Evolutionary conservation across 2,329 filamentous ascomycete species (phyloP).

Genomic region (Epichloe hybrida): DNA sequence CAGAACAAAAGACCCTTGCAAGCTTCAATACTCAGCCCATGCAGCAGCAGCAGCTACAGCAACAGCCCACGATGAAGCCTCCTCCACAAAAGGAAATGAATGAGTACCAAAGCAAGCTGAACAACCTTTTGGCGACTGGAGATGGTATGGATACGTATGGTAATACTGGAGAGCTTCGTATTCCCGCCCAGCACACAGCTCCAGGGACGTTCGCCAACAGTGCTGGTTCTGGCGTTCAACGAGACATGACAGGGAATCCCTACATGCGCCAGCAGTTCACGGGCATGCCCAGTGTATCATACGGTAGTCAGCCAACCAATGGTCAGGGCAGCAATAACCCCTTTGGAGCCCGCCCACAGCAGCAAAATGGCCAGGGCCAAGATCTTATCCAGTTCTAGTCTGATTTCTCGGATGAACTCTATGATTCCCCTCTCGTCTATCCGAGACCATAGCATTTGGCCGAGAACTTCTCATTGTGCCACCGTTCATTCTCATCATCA

Average conservation of each 20-base stretch:
- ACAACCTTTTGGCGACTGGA: conserved; percentile 70
- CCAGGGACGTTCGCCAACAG: conserved; percentile 96
- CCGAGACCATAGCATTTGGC: not conserved
- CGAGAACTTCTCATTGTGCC: not conserved
- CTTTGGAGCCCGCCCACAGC: conserved; percentile 38
- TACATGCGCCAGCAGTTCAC: conserved; percentile 79
- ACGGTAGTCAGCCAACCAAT: conserved; percentile 40
- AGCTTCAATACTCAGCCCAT: conserved; percentile 37
- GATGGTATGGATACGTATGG: conserved; percentile 96
- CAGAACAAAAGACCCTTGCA: conserved; percentile 69
- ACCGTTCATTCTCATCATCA: not conserved
- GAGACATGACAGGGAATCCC: conserved; percentile 71
- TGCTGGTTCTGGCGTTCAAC: conserved; percentile 65
- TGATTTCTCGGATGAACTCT: not conserved
- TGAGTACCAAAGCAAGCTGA: conserved; percentile 63
- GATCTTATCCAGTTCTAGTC: conserved; percentile 51
- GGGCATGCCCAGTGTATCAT: conserved; percentile 51
- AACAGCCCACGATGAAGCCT: conserved; percentile 17
- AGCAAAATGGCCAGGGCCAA: conserved; percentile 36
- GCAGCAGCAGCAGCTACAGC: conserved; percentile 30
- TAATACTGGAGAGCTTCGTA: conserved; percentile 90
- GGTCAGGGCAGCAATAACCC: conserved; percentile 42
- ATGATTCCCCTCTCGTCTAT: not conserved
- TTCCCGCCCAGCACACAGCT: conserved; percentile 90
- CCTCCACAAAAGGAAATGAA: conserved; percentile 40